Conservation (phyloP, 2,329 filamentous ascomycete genomes). For the Dichotomopilus funicola region DNA sequence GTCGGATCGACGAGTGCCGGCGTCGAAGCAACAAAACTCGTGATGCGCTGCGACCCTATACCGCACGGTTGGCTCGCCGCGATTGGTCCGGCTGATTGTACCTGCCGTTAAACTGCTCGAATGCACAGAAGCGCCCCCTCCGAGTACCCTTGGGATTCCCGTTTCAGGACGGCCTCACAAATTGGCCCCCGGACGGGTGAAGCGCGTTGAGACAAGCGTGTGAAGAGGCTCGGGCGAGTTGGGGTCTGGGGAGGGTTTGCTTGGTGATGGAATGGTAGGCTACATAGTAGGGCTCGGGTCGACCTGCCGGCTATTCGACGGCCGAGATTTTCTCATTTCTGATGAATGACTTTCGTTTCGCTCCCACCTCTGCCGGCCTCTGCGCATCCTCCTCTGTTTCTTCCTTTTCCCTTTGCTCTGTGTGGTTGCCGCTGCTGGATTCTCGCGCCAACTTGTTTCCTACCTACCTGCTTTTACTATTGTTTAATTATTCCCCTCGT, state of each 20-base stretch:
- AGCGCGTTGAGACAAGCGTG: neutral
- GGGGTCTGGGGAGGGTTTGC: too few relatives aligned
- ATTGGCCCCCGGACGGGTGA: neutral
- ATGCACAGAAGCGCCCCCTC: conserved; percentile 7
- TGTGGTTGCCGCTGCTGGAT: too few relatives aligned
- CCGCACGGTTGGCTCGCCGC: neutral
- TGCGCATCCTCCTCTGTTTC: conserved; percentile 4
- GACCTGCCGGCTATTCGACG: conserved; percentile 1
- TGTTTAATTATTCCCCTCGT: neutral
- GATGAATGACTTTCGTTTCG: conserved; percentile 4
- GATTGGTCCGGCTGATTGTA: conserved; percentile 10
- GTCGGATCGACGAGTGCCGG: conserved; percentile 12
- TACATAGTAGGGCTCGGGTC: neutral
- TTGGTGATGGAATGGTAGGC: neutral
- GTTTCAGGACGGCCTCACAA: conserved; percentile 12
- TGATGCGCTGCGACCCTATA: conserved; percentile 2
- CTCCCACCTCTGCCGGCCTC: neutral
- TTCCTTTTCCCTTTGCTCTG: neutral
- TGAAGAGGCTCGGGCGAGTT: too few relatives aligned
- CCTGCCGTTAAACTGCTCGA: neutral
- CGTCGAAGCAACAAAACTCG: conserved; percentile 12
- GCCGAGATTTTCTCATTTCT: conserved; percentile 2
- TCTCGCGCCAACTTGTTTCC: too few relatives aligned
- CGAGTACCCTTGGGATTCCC: conserved; percentile 12
- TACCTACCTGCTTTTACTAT: too few relatives aligned